Conservation (phyloP, 2,329 filamentous ascomycete genomes). For the Neoscytalidium dimidiatum region DNA sequence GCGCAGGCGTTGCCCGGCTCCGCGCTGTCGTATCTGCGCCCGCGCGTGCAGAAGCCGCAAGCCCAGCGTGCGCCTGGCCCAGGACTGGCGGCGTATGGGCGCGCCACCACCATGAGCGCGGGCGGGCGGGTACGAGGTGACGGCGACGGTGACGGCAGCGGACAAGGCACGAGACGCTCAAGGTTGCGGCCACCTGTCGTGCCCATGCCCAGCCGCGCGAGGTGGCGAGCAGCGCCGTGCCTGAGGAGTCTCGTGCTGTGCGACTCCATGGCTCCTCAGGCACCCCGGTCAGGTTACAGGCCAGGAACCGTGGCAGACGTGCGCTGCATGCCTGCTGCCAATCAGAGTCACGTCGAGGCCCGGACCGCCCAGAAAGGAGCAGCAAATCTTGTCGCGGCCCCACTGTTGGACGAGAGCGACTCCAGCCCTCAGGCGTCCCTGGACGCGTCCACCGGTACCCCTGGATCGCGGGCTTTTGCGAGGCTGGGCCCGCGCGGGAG, state of each 20-base stretch:
- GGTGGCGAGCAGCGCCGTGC: slow-evolving; percentile 16
- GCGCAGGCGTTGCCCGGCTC: no score
- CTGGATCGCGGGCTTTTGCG: slow-evolving; percentile 7
- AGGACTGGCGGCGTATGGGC: background rate
- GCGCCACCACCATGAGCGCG: background rate
- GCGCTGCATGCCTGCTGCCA: slow-evolving; percentile 4
- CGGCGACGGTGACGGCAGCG: no score
- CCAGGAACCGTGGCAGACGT: slow-evolving; percentile 4
- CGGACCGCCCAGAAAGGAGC: slow-evolving; percentile 8
- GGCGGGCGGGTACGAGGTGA: background rate
- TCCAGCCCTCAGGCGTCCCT: slow-evolving; percentile 12
- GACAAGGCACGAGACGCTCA: no score
- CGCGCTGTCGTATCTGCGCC: slow-evolving; percentile 5
- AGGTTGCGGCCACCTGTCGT: no score
- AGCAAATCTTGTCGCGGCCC: slow-evolving; percentile 8
- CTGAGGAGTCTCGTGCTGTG: slow-evolving; percentile 17
- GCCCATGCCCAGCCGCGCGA: background rate
- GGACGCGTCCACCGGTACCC: background rate
- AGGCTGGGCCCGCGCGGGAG: slow-evolving; percentile 8
- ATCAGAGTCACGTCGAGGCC: slow-evolving; percentile 1
- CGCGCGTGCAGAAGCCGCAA: background rate
- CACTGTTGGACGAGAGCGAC: slow-evolving; percentile 1
- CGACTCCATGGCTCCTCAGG: background rate
- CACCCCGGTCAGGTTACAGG: slow-evolving; percentile 1
- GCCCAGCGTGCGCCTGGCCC: background rate